phyloP scores from a whole-genome alignment of 2,329 filamentous ascomycete species.

The Penicillium sp. region DNA sequence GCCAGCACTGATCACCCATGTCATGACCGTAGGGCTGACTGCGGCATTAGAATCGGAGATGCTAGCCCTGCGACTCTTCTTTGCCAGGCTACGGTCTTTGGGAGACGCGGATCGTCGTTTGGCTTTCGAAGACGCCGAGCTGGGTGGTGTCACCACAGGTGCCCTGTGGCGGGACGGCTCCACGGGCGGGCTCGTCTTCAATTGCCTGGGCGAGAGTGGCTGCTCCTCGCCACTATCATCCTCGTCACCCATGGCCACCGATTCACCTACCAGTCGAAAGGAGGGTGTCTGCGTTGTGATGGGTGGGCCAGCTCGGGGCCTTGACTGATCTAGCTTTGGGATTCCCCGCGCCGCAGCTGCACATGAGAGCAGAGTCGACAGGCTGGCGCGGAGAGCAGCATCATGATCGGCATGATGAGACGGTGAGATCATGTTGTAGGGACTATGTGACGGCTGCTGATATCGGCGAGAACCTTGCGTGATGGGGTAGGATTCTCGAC shows the following conservation, averaged over 20 bases:
- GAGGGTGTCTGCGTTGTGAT: slow-evolving; percentile 42
- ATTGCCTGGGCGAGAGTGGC: slow-evolving; percentile 11
- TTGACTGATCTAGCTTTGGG: slow-evolving; percentile 52
- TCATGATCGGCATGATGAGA: slow-evolving; percentile 83
- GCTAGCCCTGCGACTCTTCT: slow-evolving; percentile 31
- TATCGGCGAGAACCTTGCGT: slow-evolving; percentile 30
- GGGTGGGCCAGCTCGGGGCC: slow-evolving; percentile 19
- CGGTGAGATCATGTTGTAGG: slow-evolving; percentile 65
- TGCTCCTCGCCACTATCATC: slow-evolving; percentile 27
- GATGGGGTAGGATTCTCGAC: slow-evolving; percentile 36
- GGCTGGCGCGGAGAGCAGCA: slow-evolving; percentile 79
- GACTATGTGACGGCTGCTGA: slow-evolving; percentile 45
- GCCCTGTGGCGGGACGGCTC: slow-evolving; percentile 19
- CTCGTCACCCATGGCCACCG: slow-evolving; percentile 46
- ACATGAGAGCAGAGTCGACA: slow-evolving; percentile 94
- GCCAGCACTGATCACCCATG: slow-evolving; percentile 60
- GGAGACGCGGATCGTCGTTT: slow-evolving; percentile 33
- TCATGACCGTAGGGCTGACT: slow-evolving; percentile 56
- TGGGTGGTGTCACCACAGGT: slow-evolving; percentile 5
- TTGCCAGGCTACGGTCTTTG: slow-evolving; percentile 34
- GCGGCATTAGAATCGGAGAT: slow-evolving; percentile 27
- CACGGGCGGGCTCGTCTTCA: slow-evolving; percentile 17
- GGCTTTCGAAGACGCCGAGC: slow-evolving; percentile 16
- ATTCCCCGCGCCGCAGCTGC: slow-evolving; percentile 81
- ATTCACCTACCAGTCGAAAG: slow-evolving; percentile 56